Evolutionary conservation across 2,329 filamentous ascomycete species (phyloP).

Genomic region (Dactylella cylindrospora): DNA sequence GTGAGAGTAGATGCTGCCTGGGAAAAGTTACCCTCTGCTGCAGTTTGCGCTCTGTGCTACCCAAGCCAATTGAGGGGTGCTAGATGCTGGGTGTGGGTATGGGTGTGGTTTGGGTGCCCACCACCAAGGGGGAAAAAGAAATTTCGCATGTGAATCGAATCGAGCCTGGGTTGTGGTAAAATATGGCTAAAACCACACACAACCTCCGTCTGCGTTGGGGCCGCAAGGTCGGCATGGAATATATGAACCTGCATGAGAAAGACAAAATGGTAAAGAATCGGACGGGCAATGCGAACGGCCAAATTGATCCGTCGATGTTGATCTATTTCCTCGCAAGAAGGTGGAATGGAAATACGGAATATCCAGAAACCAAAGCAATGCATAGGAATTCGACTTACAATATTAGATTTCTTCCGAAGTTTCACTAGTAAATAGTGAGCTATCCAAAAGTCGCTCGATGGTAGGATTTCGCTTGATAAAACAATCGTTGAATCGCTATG

Average conservation of each 20-base stretch:
- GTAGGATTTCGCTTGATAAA: background rate
- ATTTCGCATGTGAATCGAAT: background rate
- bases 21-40: constrained; percentile 36
- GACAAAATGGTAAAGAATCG: too few species aligned
- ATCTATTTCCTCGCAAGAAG: too few species aligned
- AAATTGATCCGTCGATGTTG: too few species aligned
- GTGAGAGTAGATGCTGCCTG: too few species aligned
- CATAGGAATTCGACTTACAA: background rate
- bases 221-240: background rate
- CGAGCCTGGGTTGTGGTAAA: background rate
- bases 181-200: too few species aligned
- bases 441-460: too few species aligned
- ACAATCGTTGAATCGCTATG: background rate
- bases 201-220: background rate
- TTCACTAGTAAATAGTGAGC: background rate
- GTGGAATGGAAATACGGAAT: too few species aligned
- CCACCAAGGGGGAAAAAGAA: constrained; percentile 3
- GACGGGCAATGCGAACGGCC: too few species aligned
- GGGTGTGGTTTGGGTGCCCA: too few species aligned
- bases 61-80: constrained; percentile 21
- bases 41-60: too few species aligned
- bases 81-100: constrained; percentile 20
- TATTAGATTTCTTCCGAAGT: background rate
- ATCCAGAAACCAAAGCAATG: background rate
- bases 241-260: too few species aligned